Percentiles rank a stretch among this genome's conserved stretches.
These are phyloP conservation scores for Pichia sp. DNA, from an alignment of 1,139 yeast species.

Conservation along the genomic window DNA sequence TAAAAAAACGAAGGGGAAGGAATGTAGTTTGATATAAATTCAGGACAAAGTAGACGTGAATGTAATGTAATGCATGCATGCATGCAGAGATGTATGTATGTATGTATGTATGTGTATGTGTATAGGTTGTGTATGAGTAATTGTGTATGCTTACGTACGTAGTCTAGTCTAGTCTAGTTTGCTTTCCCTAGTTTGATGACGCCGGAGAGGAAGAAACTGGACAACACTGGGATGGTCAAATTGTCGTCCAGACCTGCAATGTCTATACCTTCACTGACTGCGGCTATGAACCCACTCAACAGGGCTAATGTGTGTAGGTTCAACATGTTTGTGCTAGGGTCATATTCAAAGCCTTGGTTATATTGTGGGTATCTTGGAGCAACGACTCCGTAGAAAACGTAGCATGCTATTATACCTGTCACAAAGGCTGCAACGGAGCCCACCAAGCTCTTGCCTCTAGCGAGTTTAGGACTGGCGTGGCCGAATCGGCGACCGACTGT, in stretches of 20 bases:
- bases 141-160: too few relatives aligned
- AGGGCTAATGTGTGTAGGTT: conserved; percentile 50
- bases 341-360: conserved; percentile 55
- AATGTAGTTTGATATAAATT: not conserved
- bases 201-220: conserved; percentile 12
- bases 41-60: not conserved
- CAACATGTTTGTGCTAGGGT: conserved; percentile 53
- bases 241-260: conserved; percentile 80
- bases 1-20: not conserved
- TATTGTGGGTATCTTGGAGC: conserved; percentile 54
- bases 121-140: too few relatives aligned
- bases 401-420: conserved; percentile 65
- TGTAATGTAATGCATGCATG: not conserved
- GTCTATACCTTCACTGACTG: conserved; percentile 80
- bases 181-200: conserved; percentile 14
- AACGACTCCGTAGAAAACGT: conserved; percentile 65
- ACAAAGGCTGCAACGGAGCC: conserved; percentile 83
- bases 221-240: conserved; percentile 76
- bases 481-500: conserved; percentile 86
- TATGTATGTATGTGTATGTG: not conserved
- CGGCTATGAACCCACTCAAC: conserved; percentile 73
- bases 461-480: conserved; percentile 72
- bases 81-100: not conserved
- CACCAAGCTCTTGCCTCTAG: conserved; percentile 74
- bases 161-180: not conserved